A percentile compares a stretch with the other conserved stretches of the same genome.
Conservation (phyloP, 192 early-diverging fungal genomes). For the Pilaira anomala region DNA sequence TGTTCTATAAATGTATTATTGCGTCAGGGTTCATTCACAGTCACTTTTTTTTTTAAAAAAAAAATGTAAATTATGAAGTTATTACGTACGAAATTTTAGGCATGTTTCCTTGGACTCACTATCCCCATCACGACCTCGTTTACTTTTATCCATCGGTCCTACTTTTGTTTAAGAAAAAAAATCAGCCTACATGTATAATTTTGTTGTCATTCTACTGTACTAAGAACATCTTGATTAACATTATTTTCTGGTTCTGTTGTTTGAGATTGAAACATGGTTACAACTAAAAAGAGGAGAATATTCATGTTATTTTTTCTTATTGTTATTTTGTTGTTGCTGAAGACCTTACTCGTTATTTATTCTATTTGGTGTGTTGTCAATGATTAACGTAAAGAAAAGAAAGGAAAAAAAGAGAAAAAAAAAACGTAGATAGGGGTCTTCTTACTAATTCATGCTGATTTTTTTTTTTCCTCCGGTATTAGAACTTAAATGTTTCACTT, state of each 20-base stretch:
- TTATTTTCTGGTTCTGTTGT: not conserved
- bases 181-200: not conserved
- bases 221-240: not conserved
- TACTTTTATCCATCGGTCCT: conserved; percentile 4
- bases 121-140: not conserved
- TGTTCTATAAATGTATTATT: not conserved
- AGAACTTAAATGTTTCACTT: not conserved
- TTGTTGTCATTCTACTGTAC: not conserved
- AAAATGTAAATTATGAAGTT: too few species aligned
- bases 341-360: too few species aligned
- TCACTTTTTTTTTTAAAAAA: not conserved
- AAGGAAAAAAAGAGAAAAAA: conserved; percentile 1
- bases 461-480: not conserved
- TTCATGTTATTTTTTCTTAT: conserved; percentile 10
- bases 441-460: not conserved
- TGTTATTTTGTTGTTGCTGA: too few species aligned
- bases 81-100: conserved; percentile 8
- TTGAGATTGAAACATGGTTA: not conserved
- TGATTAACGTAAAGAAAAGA: not conserved
- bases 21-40: not conserved
- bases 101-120: not conserved
- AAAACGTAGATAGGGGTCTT: not conserved
- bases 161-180: not conserved
- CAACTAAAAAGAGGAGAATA: not conserved
- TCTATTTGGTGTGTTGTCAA: too few species aligned